Base-by-base conservation (phyloP, 495 filamentous ascomycete species). In the Penicillium manginii region DNA sequence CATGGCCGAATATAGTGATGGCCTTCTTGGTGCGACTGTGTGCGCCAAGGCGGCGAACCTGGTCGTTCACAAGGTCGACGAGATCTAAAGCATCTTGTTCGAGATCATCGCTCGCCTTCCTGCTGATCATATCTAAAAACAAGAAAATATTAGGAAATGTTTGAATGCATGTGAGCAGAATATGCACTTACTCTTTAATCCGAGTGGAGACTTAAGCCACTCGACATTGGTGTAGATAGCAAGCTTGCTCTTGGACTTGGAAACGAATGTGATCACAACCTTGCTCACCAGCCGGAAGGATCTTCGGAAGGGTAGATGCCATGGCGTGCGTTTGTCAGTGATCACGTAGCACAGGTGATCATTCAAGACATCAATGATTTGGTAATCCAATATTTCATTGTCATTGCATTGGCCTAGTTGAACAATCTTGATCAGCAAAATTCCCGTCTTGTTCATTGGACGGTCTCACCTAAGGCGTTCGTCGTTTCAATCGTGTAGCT, bases 271-370 rank as follows among this genome's bases (percentile, higher is more conserved):
- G 58, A 98, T 96, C 48, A 96, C 91, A 53, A 97, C 85, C 76
- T 97, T 97, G 59, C 84, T 93, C 31, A 93, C 85, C 32, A 98
- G 79, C 64, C 88, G 86, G 74, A 97, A 97, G 23, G 85, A 81
- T 33, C 89, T 82, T 47, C 83, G 79, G 70, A 91, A 83, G 2
- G 96, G 94, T 17, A 98, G 82, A 77, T 96, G 91, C 91, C 92
- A 97, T 1, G 93, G 92, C 0, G 85, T 89, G 65, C 91, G 91
- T 59, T 86, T 85, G 68, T 97, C 91, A 14, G 91, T 92, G 47
- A 98, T 83, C 39, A 97, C 91, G 71, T 98, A 98, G 70, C 92
- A 97, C 45, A 98, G 81, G 69, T 98, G 93, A 61, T 98, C 96
- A 72, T 93, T 96, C 64, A 90, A 84, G 19, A 96, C 82, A 54